Base-by-base conservation (phyloP, 345 rosid genomes). In the Stellera chamaejasme region DNA sequence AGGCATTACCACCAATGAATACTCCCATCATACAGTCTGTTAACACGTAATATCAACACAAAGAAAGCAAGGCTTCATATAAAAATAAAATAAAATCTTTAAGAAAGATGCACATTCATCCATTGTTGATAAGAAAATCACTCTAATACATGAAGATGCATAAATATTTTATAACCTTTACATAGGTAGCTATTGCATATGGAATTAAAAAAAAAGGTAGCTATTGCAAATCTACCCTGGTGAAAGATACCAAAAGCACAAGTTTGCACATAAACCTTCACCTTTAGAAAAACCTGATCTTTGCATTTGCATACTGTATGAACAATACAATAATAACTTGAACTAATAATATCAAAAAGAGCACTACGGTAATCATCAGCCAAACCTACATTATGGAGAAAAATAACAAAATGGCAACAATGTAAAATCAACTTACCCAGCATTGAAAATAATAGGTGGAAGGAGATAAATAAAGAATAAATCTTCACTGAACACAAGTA, bases 361-460 rank as follows among this genome's bases (percentile, higher is more conserved):
- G 36, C 54, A 15, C 39, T n/a, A 13, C 1, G 19, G 50, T n/a
- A 4, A 7, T 48, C 50, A 6, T 10, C 13, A 42, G 43, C 14
- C 15, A 43, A 11, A 51, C 13, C 47, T 27, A 39, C 39, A 23
- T 55, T 11, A 9, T 10, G 43, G 44, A 19, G 45, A 15, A 43
- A 56, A 11, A 43, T 15, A 2, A 28, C 13, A 7, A 16, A 10
- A 44, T 50, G 45, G 23, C 27, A 6, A 41, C 6, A 16, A 9
- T 4, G 10, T 49, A 53, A n/a, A 52, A 11, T 36, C 48, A 42
- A 72, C 85, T 71, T 43, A 86, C 99, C 99, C 99, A 0, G 99
- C 99, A 57, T 93, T 93, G 59, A 92, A 93, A 61, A 93, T 89
- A 56, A 93, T 93, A 0, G 99, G 99, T 13, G 99, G 99, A 62